Percentiles rank a stretch among this genome's conserved stretches.
phyloP scores from a whole-genome alignment of 768 basidiomycete genomes.

The Hemileccinum impolitum region DNA sequence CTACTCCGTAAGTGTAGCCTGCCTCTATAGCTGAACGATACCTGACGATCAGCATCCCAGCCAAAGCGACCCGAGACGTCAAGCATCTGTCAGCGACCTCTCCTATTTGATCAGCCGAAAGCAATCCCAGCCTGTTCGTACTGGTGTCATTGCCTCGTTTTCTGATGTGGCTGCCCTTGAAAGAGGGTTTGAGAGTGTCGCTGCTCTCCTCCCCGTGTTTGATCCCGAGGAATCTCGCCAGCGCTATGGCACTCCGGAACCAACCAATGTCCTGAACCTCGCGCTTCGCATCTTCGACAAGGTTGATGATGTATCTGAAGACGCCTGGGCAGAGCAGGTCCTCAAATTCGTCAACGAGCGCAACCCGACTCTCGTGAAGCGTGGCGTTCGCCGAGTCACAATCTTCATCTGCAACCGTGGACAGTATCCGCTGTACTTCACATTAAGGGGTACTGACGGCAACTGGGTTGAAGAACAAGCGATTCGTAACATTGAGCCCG shows the following conservation, averaged over 20 bases:
- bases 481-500: slow-evolving; percentile 98
- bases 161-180: slow-evolving; percentile 64
- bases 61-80: slow-evolving; percentile 61
- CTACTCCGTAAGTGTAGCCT: slow-evolving; percentile 27
- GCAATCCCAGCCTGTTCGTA: slow-evolving; percentile 86
- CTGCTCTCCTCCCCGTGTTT: slow-evolving; percentile 69
- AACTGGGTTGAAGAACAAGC: slow-evolving; percentile 92
- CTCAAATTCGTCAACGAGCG: slow-evolving; percentile 69
- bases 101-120: slow-evolving; percentile 87
- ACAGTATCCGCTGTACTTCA: slow-evolving; percentile 94
- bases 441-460: slow-evolving; percentile 70
- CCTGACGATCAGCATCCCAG: slow-evolving; percentile 13
- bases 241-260: slow-evolving; percentile 70
- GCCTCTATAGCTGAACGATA: neutral
- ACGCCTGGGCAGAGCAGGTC: slow-evolving; percentile 73
- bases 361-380: slow-evolving; percentile 55
- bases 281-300: slow-evolving; percentile 85
- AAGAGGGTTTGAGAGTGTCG: slow-evolving; percentile 73
- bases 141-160: slow-evolving; percentile 91
- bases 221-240: slow-evolving; percentile 68
- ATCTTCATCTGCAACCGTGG: slow-evolving; percentile 88
- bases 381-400: slow-evolving; percentile 89
- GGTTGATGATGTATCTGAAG: slow-evolving; percentile 74
- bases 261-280: slow-evolving; percentile 92
- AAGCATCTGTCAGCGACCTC: slow-evolving; percentile 93